These are phyloP conservation scores for Trametes maxima DNA, from an alignment of 768 basidiomycete genomes.

Conservation along the genomic window DNA sequence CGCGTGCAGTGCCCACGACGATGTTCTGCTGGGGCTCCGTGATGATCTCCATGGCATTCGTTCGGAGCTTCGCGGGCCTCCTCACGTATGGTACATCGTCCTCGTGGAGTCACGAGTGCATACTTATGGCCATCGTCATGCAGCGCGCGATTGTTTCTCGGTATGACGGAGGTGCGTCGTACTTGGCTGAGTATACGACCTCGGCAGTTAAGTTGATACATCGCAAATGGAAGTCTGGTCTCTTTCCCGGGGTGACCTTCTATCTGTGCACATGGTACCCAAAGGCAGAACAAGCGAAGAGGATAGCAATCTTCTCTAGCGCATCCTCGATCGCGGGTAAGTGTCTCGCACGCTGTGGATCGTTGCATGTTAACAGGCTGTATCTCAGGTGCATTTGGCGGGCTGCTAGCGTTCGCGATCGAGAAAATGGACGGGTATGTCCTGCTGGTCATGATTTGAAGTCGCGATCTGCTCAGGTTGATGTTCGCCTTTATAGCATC, in stretches of 20 bases:
- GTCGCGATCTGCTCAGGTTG: background rate
- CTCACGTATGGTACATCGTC: background rate
- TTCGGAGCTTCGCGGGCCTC: constrained; percentile 13
- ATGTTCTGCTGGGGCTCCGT: constrained; percentile 17
- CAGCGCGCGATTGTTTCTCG: constrained; percentile 13
- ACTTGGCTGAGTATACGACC: background rate
- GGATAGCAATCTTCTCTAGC: constrained; percentile 2
- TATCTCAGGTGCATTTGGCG: constrained; percentile 17
- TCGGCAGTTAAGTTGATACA: background rate
- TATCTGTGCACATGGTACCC: constrained; percentile 15
- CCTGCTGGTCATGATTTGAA: background rate
- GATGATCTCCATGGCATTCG: constrained; percentile 5
- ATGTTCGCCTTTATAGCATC: background rate
- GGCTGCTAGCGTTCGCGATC: constrained; percentile 17
- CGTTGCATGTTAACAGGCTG: background rate
- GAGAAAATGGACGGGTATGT: constrained; percentile 18
- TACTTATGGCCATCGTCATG: background rate
- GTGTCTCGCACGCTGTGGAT: background rate
- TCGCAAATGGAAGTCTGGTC: background rate
- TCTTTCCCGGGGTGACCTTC: constrained; percentile 18
- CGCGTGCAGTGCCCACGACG: constrained; percentile 6
- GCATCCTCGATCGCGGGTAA: constrained; percentile 16
- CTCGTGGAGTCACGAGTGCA: too few relatives aligned
- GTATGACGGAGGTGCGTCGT: background rate
- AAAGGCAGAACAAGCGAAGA: constrained; percentile 1